phyloP scores from a whole-genome alignment of 305 asterid genomes.

The Rubia tinctorum region DNA sequence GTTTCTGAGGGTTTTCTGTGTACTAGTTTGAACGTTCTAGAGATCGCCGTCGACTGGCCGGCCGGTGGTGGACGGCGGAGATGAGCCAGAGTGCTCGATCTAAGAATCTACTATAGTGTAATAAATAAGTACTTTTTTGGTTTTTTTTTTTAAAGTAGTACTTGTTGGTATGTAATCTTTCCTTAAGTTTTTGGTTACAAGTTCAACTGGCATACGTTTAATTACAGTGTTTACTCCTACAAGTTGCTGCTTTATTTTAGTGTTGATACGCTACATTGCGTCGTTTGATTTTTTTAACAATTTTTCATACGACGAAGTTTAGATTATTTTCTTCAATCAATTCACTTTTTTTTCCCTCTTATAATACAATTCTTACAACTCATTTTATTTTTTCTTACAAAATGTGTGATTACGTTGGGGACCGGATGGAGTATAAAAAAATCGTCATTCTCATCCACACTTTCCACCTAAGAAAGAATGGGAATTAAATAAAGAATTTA shows the following conservation, averaged over 20 bases:
- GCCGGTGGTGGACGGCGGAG: neutral
- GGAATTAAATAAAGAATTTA: neutral
- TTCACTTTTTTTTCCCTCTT: no score
- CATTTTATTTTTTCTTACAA: no score
- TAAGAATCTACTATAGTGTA: neutral
- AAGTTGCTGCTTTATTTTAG: no score
- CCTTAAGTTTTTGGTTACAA: neutral
- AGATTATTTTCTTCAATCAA: no score
- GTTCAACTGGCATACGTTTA: no score
- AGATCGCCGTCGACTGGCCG: neutral
- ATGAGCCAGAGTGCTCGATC: neutral
- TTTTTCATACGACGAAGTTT: no score
- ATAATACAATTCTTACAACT: no score
- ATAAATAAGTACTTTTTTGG: no score
- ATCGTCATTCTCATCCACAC: neutral
- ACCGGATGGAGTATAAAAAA: neutral
- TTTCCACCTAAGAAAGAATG: neutral
- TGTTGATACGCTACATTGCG: no score
- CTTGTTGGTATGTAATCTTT: neutral
- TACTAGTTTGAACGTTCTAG: neutral
- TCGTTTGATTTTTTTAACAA: no score
- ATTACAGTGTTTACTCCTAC: no score
- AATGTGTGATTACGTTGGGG: no score
- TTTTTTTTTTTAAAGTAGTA: neutral
- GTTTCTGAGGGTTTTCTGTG: neutral